A percentile compares a stretch with the other conserved stretches of the same genome.
Conservation (phyloP, 2,329 filamentous ascomycete species). For the Mycocentrospora acerina region DNA sequence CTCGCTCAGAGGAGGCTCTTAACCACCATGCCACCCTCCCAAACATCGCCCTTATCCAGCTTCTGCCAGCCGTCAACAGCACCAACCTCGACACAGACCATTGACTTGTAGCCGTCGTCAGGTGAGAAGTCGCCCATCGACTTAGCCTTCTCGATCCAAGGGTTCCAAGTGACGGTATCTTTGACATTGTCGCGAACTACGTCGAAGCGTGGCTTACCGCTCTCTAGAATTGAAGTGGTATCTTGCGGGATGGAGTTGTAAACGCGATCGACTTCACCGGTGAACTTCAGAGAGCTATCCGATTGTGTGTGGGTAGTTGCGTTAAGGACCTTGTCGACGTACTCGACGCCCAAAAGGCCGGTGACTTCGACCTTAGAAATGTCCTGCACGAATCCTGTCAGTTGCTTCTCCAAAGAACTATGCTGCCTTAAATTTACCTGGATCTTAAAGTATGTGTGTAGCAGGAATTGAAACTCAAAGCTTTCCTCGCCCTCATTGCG, state of each 20-base stretch:
- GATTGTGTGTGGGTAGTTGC: conserved; percentile 65
- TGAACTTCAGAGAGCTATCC: conserved; percentile 66
- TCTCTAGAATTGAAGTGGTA: conserved; percentile 65
- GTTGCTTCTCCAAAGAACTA: neutral
- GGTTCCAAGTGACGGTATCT: conserved; percentile 96
- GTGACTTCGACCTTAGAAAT: conserved; percentile 71
- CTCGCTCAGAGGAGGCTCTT: conserved; percentile 42
- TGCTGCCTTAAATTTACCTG: conserved; percentile 58
- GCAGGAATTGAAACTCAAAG: conserved; percentile 87
- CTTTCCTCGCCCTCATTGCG: conserved; percentile 80
- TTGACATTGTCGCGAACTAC: conserved; percentile 81
- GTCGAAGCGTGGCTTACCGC: conserved; percentile 65
- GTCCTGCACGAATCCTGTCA: conserved; percentile 58
- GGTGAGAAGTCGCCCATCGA: conserved; percentile 85
- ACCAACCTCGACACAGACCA: conserved; percentile 93
- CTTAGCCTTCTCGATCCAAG: conserved; percentile 82
- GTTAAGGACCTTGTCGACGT: conserved; percentile 80
- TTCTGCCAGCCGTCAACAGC: conserved; percentile 79
- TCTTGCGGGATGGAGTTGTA: conserved; percentile 69
- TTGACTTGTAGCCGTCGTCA: conserved; percentile 85
- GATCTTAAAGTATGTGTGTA: conserved; percentile 88
- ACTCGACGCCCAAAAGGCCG: conserved; percentile 74
- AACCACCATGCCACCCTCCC: conserved; percentile 64
- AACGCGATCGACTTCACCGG: conserved; percentile 81
- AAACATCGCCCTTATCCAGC: conserved; percentile 75